These are phyloP conservation scores for Quercus agrifolia DNA, from an alignment of 306 rosid species.

Conservation along the genomic window DNA sequence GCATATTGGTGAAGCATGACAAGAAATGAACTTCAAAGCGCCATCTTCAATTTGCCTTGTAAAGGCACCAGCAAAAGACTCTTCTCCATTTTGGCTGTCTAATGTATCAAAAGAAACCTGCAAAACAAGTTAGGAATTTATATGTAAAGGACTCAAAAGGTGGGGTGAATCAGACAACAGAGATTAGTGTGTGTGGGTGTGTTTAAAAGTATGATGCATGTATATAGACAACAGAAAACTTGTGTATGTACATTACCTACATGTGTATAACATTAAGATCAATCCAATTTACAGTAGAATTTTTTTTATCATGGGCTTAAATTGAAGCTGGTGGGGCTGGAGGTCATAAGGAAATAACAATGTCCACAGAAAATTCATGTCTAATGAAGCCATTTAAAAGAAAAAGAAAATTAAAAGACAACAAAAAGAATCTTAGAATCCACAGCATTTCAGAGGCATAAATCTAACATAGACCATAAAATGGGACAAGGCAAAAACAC, in stretches of 20 bases:
- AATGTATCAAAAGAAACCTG: constrained; percentile 30
- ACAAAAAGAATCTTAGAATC: background rate
- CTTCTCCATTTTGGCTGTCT: constrained; percentile 46
- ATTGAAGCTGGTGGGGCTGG: background rate
- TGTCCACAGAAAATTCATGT: background rate
- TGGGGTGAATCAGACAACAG: constrained; percentile 5
- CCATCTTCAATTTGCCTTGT: constrained; percentile 42
- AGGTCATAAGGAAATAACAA: background rate
- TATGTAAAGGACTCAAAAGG: constrained; percentile 6
- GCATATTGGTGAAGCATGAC: constrained; percentile 80
- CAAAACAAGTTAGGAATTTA: constrained; percentile 17
- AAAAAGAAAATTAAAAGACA: background rate
- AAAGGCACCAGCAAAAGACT: constrained; percentile 27
- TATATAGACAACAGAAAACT: background rate
- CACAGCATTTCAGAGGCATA: background rate
- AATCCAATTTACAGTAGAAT: background rate
- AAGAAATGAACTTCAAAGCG: constrained; percentile 48
- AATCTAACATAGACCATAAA: background rate
- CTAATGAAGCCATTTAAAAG: background rate
- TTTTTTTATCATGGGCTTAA: background rate
- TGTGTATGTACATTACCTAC: background rate
- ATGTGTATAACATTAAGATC: background rate
- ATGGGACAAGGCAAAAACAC: background rate
- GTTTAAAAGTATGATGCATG: background rate
- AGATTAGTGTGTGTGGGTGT: background rate